Evolutionary conservation across 2,329 filamentous ascomycete genomes (phyloP), one percentile per base, ranked within the genome.

Genomic region (Zymoseptoria tritici): DNA sequence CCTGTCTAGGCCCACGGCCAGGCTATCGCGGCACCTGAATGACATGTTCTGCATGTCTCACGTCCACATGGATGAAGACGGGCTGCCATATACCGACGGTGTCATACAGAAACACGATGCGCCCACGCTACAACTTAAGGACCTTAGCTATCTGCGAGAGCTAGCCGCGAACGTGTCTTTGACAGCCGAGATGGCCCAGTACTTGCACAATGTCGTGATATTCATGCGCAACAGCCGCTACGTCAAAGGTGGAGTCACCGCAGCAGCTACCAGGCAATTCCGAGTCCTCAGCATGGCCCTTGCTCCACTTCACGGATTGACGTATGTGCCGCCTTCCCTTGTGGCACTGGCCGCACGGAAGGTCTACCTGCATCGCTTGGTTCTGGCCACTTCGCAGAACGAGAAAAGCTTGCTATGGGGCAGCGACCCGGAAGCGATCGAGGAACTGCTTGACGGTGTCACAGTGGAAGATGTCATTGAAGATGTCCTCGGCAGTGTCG

Each of bases 401-500:
- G 94, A 97, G 76, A 82, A 91, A 54, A 97, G 91, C 72, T 82
- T 96, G 78, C 90, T 96, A 73, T 99, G 95, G 85, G 94, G 94
- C 0, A 97, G 93, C 73, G 85, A 88, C 57, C 66, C 88, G 0
- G 80, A 82, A 29, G 88, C 89, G 3, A 84, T 97, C 1, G 80
- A 83, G 64, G 79, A 81, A 16, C 66, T 91, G 54, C 75, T 97
- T 2, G 83, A 87, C 3, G 78, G 78, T 31, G 74, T 84, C 2
- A 82, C 78, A 1, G 76, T 80, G 2, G 81, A 83, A 55, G 77
- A 79, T 61, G 81, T 84, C 2, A 77, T 86, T 51, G 82, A 85
- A 55, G 80, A 83, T 52, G 81, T 85, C 13, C 68, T 86, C n/a
- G 75, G 76, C 31, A 77, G 78, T 57, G 76, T 86, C 6, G 83